A percentile compares a stretch with the other conserved stretches of the same genome.
These are phyloP conservation scores for Ceratocystis huliohia DNA, from an alignment of 2,329 filamentous ascomycete genomes.

Conservation along the genomic window DNA sequence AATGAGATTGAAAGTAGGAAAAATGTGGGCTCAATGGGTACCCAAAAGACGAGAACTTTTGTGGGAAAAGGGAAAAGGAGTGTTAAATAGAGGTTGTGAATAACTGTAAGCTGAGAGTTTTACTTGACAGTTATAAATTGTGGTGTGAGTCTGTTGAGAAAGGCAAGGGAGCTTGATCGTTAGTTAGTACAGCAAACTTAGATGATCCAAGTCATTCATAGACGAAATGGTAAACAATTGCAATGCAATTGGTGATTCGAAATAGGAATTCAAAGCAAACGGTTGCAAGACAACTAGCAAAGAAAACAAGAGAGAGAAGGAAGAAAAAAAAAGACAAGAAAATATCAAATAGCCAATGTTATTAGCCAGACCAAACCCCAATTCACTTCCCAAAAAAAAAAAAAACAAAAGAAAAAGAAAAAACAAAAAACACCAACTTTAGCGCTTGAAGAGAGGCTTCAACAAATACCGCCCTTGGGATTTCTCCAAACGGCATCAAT, in stretches of 20 bases:
- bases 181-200: constrained; percentile 3
- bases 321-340: constrained; percentile 6
- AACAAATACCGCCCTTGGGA: constrained; percentile 6
- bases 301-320: constrained; percentile 5
- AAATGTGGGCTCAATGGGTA: not conserved
- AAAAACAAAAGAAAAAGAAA: not conserved
- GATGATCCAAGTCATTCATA: constrained; percentile 7
- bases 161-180: not conserved
- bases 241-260: constrained; percentile 9
- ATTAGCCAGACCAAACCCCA: constrained; percentile 12
- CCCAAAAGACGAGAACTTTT: not conserved
- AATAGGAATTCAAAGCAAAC: constrained; percentile 12
- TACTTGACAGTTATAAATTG: not conserved
- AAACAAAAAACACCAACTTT: not conserved
- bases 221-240: constrained; percentile 4
- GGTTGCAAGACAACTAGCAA: constrained; percentile 12
- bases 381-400: not conserved
- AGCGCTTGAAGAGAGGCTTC: constrained; percentile 15
- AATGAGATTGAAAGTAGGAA: constrained; percentile 4
- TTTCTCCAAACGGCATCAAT: constrained; percentile 5
- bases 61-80: not conserved
- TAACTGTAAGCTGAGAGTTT: not conserved
- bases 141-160: constrained; percentile 2
- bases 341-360: constrained; percentile 12
- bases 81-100: not conserved